Evolutionary conservation across 2,329 filamentous ascomycete genomes (phyloP).

Genomic region (Nothopassalora personata): DNA sequence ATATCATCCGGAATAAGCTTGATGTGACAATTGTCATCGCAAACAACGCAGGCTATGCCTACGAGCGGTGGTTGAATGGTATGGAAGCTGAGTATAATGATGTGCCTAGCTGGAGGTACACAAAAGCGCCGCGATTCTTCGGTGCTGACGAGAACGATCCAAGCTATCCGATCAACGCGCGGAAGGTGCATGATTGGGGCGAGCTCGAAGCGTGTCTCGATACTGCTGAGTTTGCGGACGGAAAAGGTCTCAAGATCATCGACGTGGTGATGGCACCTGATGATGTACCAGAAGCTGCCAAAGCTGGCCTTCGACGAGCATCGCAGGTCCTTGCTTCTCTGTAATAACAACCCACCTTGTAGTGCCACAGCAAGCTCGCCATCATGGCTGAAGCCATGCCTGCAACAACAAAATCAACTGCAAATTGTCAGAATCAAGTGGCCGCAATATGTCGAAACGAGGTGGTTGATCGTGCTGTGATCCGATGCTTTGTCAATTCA

Average conservation of each 20-base stretch:
- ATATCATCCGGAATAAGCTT: constrained; percentile 48
- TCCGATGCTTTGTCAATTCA: constrained; percentile 13
- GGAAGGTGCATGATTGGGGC: background rate
- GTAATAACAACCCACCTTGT: background rate
- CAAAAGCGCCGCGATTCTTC: constrained; percentile 11
- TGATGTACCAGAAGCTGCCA: background rate
- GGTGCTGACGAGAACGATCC: background rate
- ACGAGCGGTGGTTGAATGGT: constrained; percentile 46
- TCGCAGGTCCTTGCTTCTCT: background rate
- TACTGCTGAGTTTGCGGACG: background rate
- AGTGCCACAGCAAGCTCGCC: background rate
- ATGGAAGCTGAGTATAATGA: constrained; percentile 25
- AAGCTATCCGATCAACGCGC: background rate
- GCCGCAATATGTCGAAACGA: background rate
- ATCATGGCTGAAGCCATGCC: background rate
- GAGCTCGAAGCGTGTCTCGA: constrained; percentile 3
- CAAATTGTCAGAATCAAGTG: background rate
- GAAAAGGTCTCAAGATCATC: constrained; percentile 1
- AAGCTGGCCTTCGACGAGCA: background rate
- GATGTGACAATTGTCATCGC: constrained; percentile 39
- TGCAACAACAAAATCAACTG: background rate
- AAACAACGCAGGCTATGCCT: constrained; percentile 45
- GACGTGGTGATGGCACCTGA: constrained; percentile 1
- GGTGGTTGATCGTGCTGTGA: background rate
- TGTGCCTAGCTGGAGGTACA: constrained; percentile 11